Percentiles rank a stretch among this genome's conserved stretches.
These are phyloP conservation scores for Leccinellum albellum DNA, from an alignment of 768 basidiomycete species.

Conservation along the genomic window DNA sequence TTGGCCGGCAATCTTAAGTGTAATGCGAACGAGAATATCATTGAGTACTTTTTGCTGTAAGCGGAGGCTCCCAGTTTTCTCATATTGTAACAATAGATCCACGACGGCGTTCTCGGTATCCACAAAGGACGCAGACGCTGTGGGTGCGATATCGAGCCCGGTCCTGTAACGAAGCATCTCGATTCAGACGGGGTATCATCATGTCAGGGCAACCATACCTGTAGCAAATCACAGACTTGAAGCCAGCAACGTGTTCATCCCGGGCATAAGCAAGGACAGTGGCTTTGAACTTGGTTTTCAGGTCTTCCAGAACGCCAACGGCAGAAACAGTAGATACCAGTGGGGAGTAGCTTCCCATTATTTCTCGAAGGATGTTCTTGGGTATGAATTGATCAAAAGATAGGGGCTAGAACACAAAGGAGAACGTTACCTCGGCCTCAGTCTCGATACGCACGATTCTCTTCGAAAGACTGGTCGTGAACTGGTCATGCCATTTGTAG, in stretches of 20 bases:
- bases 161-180: constrained; percentile 37
- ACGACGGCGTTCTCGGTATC: constrained; percentile 31
- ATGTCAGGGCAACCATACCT: constrained; percentile 20
- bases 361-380: constrained; percentile 17
- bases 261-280: constrained; percentile 37
- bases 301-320: constrained; percentile 17
- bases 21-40: constrained; percentile 57
- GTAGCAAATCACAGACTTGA: constrained; percentile 78
- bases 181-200: neutral
- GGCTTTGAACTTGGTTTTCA: constrained; percentile 35
- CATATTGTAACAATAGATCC: constrained; percentile 34
- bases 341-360: constrained; percentile 13
- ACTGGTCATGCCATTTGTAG: constrained; percentile 60
- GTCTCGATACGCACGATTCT: constrained; percentile 68
- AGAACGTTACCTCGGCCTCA: constrained; percentile 58
- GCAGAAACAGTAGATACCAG: constrained; percentile 13
- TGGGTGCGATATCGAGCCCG: constrained; percentile 52
- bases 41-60: constrained; percentile 62
- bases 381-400: constrained; percentile 1
- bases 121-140: constrained; percentile 23
- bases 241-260: constrained; percentile 53
- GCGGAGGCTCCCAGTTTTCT: constrained; percentile 40
- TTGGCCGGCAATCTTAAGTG: constrained; percentile 50
- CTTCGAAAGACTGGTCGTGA: constrained; percentile 49
- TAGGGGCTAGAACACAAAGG: neutral